Percentiles rank a stretch among this genome's conserved stretches.
These are phyloP conservation scores for Zasmidium cellare DNA, from an alignment of 2,329 filamentous ascomycete species.

Conservation along the genomic window DNA sequence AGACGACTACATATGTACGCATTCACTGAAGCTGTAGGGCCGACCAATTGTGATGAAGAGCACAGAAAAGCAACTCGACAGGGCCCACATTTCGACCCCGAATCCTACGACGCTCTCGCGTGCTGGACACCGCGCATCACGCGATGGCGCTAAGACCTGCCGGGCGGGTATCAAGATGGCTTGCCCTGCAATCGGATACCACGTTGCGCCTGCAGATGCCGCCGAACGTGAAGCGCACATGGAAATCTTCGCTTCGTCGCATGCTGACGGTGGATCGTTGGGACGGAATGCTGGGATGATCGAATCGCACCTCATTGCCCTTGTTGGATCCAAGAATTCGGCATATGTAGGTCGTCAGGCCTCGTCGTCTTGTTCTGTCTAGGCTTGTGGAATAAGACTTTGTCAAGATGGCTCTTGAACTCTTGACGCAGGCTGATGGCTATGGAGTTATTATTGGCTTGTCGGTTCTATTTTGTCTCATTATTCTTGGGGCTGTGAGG, in stretches of 20 bases:
- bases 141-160: constrained; percentile 16
- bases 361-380: background rate
- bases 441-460: constrained; percentile 53
- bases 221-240: background rate
- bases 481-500: constrained; percentile 49
- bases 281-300: background rate
- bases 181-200: background rate
- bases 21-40: no score
- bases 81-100: background rate
- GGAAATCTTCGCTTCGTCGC: constrained; percentile 9
- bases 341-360: background rate
- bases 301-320: background rate
- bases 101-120: constrained; percentile 10
- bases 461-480: constrained; percentile 47
- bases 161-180: background rate
- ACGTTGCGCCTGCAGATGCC: background rate
- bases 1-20: no score
- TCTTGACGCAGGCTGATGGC: constrained; percentile 33
- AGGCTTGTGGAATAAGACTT: background rate
- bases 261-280: constrained; percentile 1
- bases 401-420: constrained; percentile 22
- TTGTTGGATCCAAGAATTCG: background rate
- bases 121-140: constrained; percentile 13
- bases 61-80: background rate
- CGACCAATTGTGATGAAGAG: background rate